Evolutionary conservation across 495 filamentous ascomycete genomes (phyloP).

Genomic region (Penicillium alfredii): DNA sequence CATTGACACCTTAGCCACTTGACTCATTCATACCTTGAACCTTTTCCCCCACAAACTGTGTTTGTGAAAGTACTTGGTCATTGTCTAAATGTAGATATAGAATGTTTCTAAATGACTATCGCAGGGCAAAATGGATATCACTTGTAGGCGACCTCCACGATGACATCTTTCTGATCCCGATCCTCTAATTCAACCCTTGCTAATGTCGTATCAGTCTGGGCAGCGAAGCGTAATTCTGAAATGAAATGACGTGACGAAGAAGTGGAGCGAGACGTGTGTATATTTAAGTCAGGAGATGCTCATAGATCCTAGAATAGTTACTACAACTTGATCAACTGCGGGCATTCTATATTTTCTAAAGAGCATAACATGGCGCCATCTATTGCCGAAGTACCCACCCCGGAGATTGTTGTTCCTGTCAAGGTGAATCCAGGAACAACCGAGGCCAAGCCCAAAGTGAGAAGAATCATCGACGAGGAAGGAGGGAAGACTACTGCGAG

Average conservation of each 20-base stretch:
- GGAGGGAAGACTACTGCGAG: slow-evolving; percentile 21
- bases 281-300: not conserved
- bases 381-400: slow-evolving; percentile 8
- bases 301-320: not conserved
- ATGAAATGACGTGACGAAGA: not conserved
- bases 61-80: too few relatives aligned
- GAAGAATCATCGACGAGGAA: slow-evolving; percentile 24
- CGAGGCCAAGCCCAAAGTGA: slow-evolving; percentile 10
- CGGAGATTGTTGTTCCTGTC: slow-evolving; percentile 14
- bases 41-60: too few relatives aligned
- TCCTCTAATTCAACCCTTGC: too few relatives aligned
- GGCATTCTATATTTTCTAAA: not conserved
- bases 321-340: not conserved
- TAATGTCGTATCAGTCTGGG: too few relatives aligned
- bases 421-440: slow-evolving; percentile 5
- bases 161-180: too few relatives aligned
- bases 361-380: slow-evolving; percentile 21
- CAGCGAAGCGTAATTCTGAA: not conserved
- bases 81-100: too few relatives aligned
- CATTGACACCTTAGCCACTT: too few relatives aligned
- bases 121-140: too few relatives aligned
- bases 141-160: too few relatives aligned
- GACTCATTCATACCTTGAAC: too few relatives aligned
- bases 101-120: too few relatives aligned
- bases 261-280: not conserved